These are phyloP conservation scores for Dryadomyces quercivorus DNA, from an alignment of 2,329 filamentous ascomycete species.

Conservation along the genomic window DNA sequence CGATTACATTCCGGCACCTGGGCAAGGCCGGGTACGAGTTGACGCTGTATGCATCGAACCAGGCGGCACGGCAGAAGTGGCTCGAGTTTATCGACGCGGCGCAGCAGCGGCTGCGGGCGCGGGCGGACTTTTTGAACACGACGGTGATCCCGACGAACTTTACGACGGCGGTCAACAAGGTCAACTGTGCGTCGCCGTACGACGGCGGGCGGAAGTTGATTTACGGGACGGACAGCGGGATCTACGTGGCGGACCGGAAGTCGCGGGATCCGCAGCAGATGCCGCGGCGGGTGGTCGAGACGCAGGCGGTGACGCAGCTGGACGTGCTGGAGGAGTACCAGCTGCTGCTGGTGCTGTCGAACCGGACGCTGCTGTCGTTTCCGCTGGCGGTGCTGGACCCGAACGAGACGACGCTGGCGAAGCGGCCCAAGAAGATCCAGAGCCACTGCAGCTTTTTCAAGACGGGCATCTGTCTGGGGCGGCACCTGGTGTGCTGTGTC, in stretches of 20 bases:
- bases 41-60: slow-evolving; percentile 76
- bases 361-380: slow-evolving; percentile 87
- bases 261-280: slow-evolving; percentile 63
- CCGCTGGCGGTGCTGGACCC: slow-evolving; percentile 76
- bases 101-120: slow-evolving; percentile 74
- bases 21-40: slow-evolving; percentile 92
- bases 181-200: slow-evolving; percentile 90
- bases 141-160: slow-evolving; percentile 46
- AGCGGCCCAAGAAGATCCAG: slow-evolving; percentile 89
- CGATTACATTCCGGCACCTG: slow-evolving; percentile 91
- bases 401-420: slow-evolving; percentile 67
- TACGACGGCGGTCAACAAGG: slow-evolving; percentile 58
- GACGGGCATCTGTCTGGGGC: slow-evolving; percentile 83
- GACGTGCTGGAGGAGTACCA: slow-evolving; percentile 94
- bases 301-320: slow-evolving; percentile 80
- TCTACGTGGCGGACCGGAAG: slow-evolving; percentile 85
- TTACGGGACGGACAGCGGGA: slow-evolving; percentile 86
- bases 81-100: slow-evolving; percentile 90
- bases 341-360: slow-evolving; percentile 78
- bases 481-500: slow-evolving; percentile 91
- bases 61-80: slow-evolving; percentile 86
- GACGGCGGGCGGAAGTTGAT: slow-evolving; percentile 92
- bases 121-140: slow-evolving; percentile 83
- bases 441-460: slow-evolving; percentile 99
- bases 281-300: slow-evolving; percentile 76